phyloP scores from a whole-genome alignment of 305 asterid species.

The Solanum hybrid region DNA sequence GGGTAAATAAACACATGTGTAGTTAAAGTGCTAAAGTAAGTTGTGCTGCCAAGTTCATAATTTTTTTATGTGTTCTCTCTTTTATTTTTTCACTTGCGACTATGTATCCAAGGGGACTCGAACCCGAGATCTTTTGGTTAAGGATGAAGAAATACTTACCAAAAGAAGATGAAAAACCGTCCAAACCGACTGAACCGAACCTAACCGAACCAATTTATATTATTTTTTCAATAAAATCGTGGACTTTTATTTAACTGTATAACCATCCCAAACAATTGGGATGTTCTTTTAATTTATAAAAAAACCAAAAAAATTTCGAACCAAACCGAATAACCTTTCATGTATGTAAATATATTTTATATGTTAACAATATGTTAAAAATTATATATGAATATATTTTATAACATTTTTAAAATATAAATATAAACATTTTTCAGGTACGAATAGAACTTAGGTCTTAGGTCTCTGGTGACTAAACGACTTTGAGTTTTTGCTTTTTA shows the following conservation, averaged over 20 bases:
- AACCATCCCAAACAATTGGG: background rate
- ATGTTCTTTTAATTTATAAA: background rate
- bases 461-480: background rate
- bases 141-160: background rate
- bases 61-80: background rate
- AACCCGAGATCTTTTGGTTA: background rate
- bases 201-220: background rate
- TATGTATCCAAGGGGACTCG: background rate
- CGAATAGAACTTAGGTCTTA: background rate
- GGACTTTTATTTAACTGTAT: background rate
- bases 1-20: background rate
- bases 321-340: background rate
- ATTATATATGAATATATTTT: no score
- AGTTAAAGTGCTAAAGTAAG: background rate
- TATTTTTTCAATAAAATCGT: no score
- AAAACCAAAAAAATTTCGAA: no score
- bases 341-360: no score
- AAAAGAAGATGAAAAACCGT: no score
- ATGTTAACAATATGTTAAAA: no score
- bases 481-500: background rate
- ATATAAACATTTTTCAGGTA: background rate
- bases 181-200: no score
- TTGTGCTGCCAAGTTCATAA: no score
- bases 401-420: no score
- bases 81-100: background rate